A percentile compares a stretch with the other conserved stretches of the same genome.
phyloP scores from a whole-genome alignment of 805 yeast species.

The Zygosaccharomyces kombuchaensis region DNA sequence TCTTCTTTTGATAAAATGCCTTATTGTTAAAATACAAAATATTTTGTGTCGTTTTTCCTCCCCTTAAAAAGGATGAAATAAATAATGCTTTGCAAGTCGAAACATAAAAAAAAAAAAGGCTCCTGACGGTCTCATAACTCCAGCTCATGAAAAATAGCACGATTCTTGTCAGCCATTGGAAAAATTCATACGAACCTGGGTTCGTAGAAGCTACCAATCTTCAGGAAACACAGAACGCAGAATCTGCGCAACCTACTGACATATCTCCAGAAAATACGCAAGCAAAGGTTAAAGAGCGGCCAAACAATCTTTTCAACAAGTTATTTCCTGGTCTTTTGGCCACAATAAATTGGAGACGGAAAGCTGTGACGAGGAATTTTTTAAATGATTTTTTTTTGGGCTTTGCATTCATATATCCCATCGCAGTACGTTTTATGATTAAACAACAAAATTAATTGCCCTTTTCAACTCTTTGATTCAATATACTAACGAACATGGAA shows the following conservation, averaged over 20 bases:
- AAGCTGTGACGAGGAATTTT: conserved; percentile 10
- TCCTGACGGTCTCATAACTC: neutral
- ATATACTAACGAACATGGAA: conserved; percentile 1
- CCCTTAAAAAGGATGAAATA: neutral
- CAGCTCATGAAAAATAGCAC: neutral
- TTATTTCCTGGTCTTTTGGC: neutral
- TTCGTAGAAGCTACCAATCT: neutral
- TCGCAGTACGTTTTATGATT: conserved; percentile 14
- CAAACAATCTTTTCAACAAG: neutral
- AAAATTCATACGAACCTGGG: neutral
- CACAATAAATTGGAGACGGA: conserved; percentile 3
- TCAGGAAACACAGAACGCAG: neutral
- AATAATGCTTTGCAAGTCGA: neutral
- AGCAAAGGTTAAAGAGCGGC: neutral
- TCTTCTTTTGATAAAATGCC: too few species aligned
- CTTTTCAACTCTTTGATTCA: neutral
- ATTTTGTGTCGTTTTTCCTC: too few species aligned
- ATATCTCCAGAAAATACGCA: neutral
- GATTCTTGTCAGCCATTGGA: conserved; percentile 3
- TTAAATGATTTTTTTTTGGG: conserved; percentile 15
- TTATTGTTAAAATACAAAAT: too few species aligned
- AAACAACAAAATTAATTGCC: neutral
- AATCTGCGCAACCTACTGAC: neutral
- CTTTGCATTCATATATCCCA: conserved; percentile 20
- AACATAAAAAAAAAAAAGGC: neutral